Evolutionary conservation across 192 early-diverging fungal species (phyloP).

Genomic region (Coemansia sp.): DNA sequence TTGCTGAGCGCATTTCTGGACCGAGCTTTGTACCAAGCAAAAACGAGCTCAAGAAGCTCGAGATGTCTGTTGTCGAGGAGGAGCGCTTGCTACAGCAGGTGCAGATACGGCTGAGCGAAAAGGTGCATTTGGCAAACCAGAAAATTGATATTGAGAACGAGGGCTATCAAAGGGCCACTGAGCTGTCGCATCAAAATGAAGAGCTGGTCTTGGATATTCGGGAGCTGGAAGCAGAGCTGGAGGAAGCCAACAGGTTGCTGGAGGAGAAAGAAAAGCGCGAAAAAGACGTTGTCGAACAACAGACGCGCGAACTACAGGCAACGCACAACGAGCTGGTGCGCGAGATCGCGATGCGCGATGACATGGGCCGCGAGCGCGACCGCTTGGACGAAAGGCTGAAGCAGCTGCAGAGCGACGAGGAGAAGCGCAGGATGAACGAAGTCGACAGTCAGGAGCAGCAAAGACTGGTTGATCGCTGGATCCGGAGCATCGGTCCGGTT

Average conservation of each 20-base stretch:
- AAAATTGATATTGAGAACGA: conserved; percentile 37
- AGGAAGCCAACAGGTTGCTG: conserved; percentile 16
- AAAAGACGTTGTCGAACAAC: conserved; percentile 42
- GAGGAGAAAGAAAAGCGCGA: conserved; percentile 47
- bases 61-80: conserved; percentile 45
- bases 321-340: conserved; percentile 52
- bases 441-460: conserved; percentile 54
- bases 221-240: conserved; percentile 43
- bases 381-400: conserved; percentile 35
- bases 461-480: conserved; percentile 44
- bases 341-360: conserved; percentile 45
- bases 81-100: conserved; percentile 49
- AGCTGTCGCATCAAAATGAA: conserved; percentile 27
- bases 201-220: conserved; percentile 24
- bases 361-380: conserved; percentile 35
- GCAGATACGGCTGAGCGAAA: conserved; percentile 41
- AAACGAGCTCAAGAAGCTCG: conserved; percentile 48
- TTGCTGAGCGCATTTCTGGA: conserved; percentile 40
- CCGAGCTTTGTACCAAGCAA: conserved; percentile 45
- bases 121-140: conserved; percentile 25
- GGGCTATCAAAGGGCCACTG: conserved; percentile 28
- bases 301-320: conserved; percentile 49
- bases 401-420: conserved; percentile 49
- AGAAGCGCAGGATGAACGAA: conserved; percentile 40
- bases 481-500: conserved; percentile 44